Conservation (phyloP, 768 basidiomycete species). For the Amanita phalloides region DNA sequence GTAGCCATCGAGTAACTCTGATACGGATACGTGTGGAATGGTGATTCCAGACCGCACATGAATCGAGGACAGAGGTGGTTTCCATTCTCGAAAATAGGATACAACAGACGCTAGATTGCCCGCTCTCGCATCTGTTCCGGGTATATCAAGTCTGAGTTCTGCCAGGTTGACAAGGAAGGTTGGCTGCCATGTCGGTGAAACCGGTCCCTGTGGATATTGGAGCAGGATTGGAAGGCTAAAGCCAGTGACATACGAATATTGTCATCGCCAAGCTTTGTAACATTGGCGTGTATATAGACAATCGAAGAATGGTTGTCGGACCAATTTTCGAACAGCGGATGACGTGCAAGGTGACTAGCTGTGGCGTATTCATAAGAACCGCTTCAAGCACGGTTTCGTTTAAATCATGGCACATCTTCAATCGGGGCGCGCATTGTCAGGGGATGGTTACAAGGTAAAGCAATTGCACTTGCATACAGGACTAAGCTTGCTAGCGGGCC, state of each 20-base stretch:
- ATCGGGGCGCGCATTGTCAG: not conserved
- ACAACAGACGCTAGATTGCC: slow-evolving; percentile 21
- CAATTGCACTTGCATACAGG: slow-evolving; percentile 38
- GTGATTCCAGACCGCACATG: slow-evolving; percentile 25
- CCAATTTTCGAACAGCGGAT: slow-evolving; percentile 48
- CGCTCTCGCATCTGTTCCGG: slow-evolving; percentile 21
- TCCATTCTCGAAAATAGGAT: slow-evolving; percentile 19
- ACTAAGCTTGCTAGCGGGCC: slow-evolving; percentile 42
- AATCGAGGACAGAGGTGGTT: slow-evolving; percentile 24
- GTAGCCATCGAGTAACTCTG: slow-evolving; percentile 31
- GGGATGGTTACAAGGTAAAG: not conserved
- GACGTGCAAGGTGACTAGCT: slow-evolving; percentile 48
- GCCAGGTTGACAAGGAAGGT: slow-evolving; percentile 30
- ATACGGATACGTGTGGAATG: slow-evolving; percentile 27
- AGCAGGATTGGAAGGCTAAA: not conserved
- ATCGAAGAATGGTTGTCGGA: slow-evolving; percentile 36
- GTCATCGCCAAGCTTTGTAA: slow-evolving; percentile 56
- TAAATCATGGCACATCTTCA: slow-evolving; percentile 45
- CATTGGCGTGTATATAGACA: slow-evolving; percentile 36
- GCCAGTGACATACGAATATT: slow-evolving; percentile 33
- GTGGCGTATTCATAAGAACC: slow-evolving; percentile 38
- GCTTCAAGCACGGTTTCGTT: slow-evolving; percentile 39
- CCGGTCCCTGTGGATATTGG: slow-evolving; percentile 6
- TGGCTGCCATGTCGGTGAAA: slow-evolving; percentile 13
- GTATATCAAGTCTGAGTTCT: slow-evolving; percentile 44